Base-by-base conservation (phyloP, 2,329 filamentous ascomycete species). In the Sporothrix variecibatus region DNA sequence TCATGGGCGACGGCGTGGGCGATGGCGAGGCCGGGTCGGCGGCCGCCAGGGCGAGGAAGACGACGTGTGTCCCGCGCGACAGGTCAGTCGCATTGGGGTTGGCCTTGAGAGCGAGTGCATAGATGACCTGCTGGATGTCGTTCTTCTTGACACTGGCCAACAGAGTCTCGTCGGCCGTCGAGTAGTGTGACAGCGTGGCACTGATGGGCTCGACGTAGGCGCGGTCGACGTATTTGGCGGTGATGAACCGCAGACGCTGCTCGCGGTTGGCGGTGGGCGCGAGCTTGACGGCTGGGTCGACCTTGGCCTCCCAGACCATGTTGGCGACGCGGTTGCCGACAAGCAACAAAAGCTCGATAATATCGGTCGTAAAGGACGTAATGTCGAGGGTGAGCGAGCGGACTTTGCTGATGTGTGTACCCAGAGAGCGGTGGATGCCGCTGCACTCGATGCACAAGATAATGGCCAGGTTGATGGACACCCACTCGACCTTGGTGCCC, bases 391-490 rank as follows among this genome's bases (percentile, higher is more conserved):
- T 99, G 58, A 99, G 87, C 15, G 96, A 98, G 72, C 96, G 93
- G 56, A 99, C 91, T 84, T 99, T 99, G 82, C 94, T 97, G 80
- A 99, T 98, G 82, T 99, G 96, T 1, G 96, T 99, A 15, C 96
- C 96, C 3, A 99, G 87, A 0, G 95, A 98, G 58, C 96, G 91
- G 82, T 99, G 96, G 76, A 99, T 98, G 76, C 96, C 96, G 81
- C 95, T 97, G 83, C 96, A 99, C 82, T 99, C 95, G 81, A 98
- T 98, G 84, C 96, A 99, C 26, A 99, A 88, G 72, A 99, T 92
- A 75, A 99, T 97, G 64, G 94, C 96, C 4, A 99, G 87, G 79
- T 99, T 99, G 83, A 99, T 97, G 0, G 96, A 98, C 38, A 98
- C 96, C 96, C 96, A 99, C 82, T 99, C 96, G 28, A 97, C 95